These are phyloP conservation scores for Diaporthe velutina DNA, from an alignment of 2,329 filamentous ascomycete species.

Conservation along the genomic window DNA sequence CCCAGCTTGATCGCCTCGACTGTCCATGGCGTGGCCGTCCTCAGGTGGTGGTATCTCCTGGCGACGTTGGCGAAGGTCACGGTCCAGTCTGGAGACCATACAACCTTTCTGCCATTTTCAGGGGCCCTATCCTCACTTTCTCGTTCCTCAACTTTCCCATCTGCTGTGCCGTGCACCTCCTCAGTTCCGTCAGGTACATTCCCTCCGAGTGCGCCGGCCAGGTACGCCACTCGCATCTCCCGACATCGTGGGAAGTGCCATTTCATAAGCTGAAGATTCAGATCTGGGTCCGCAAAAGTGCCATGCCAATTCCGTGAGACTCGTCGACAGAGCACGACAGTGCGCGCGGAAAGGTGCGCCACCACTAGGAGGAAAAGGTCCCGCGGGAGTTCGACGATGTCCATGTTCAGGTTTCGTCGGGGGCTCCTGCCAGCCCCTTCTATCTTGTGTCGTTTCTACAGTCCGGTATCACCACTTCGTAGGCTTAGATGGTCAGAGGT, in stretches of 20 bases:
- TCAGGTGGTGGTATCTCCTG: conserved; percentile 67
- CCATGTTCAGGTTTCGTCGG: conserved; percentile 50
- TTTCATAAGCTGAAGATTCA: conserved; percentile 62
- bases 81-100: conserved; percentile 51
- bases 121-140: background rate
- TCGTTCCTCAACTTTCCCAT: background rate
- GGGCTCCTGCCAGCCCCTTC: background rate
- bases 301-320: conserved; percentile 63
- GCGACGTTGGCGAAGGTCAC: conserved; percentile 62
- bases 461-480: background rate
- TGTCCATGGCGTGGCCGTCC: conserved; percentile 59
- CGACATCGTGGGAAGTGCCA: conserved; percentile 65
- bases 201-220: conserved; percentile 36
- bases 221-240: conserved; percentile 60
- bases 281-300: conserved; percentile 62
- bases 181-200: conserved; percentile 38
- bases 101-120: background rate
- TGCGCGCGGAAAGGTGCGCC: conserved; percentile 60
- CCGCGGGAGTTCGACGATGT: conserved; percentile 63
- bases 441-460: too few relatives aligned
- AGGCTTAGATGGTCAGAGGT: background rate
- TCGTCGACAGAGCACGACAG: conserved; percentile 64
- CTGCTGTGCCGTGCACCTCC: background rate
- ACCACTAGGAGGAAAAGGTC: conserved; percentile 70
- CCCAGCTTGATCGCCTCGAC: conserved; percentile 59